phyloP scores from a whole-genome alignment of 352 stramenopile species.

The Globisporangium paroecandrum region DNA sequence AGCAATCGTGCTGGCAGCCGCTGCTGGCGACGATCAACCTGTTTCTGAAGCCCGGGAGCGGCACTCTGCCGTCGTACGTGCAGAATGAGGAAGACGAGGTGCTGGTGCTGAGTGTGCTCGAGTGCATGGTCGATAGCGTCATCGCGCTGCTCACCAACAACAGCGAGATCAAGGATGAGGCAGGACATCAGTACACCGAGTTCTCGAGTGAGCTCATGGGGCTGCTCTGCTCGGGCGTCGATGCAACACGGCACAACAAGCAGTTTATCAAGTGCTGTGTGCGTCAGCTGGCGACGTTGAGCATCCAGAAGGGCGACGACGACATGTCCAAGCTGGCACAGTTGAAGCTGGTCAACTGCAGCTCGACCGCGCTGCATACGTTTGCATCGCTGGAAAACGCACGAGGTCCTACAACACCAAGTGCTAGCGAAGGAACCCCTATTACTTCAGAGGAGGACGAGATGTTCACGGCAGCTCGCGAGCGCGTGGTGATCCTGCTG shows the following conservation, averaged over 20 bases:
- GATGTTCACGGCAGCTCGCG: slow-evolving; percentile 32
- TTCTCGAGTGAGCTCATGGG: slow-evolving; percentile 56
- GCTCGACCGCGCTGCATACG: slow-evolving; percentile 40
- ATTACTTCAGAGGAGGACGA: background rate
- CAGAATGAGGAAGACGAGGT: slow-evolving; percentile 74
- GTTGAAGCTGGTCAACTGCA: slow-evolving; percentile 57
- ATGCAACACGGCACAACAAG: slow-evolving; percentile 54
- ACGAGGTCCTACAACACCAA: background rate
- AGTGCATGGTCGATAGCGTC: slow-evolving; percentile 71
- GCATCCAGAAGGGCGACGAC: slow-evolving; percentile 54
- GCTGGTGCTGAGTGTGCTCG: slow-evolving; percentile 69
- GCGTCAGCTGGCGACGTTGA: slow-evolving; percentile 69
- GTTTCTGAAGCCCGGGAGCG: slow-evolving; percentile 56
- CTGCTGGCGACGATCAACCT: slow-evolving; percentile 61
- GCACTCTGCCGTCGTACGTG: slow-evolving; percentile 51
- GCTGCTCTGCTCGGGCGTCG: slow-evolving; percentile 58
- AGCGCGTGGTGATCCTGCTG: slow-evolving; percentile 70
- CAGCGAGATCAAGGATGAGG: slow-evolving; percentile 23
- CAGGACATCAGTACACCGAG: slow-evolving; percentile 20
- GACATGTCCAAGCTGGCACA: slow-evolving; percentile 44
- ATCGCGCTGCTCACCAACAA: slow-evolving; percentile 46
- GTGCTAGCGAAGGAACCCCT: background rate
- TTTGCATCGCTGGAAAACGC: slow-evolving; percentile 44
- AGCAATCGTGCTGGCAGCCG: slow-evolving; percentile 45
- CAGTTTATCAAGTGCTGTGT: slow-evolving; percentile 68